Conservation (phyloP, 192 early-diverging fungal species). For the Gonapodya sp. region DNA sequence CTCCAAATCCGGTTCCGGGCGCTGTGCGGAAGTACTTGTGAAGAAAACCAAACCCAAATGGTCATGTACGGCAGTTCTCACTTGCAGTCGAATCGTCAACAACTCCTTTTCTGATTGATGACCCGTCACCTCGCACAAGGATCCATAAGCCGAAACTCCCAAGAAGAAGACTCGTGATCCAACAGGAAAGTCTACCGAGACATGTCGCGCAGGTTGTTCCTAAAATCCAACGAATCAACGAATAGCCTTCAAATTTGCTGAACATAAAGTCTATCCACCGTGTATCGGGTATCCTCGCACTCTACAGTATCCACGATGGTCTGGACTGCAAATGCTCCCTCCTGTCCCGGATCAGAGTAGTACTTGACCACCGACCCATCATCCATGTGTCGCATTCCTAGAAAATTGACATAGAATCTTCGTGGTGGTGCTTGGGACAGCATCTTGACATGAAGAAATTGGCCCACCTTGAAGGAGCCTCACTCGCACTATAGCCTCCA, state of each 20-base stretch:
- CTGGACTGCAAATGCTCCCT: constrained; percentile 47
- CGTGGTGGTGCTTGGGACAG: neutral
- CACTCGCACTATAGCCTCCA: constrained; percentile 50
- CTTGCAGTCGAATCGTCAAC: neutral
- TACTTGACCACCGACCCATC: constrained; percentile 69
- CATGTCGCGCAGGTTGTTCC: constrained; percentile 56
- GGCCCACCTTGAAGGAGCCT: constrained; percentile 42
- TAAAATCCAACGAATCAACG: constrained; percentile 7
- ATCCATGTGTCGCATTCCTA: constrained; percentile 42
- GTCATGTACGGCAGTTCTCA: neutral
- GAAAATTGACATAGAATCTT: neutral
- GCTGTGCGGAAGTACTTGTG: neutral
- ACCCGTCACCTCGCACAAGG: constrained; percentile 53
- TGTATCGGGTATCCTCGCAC: constrained; percentile 60
- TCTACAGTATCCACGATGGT: constrained; percentile 41
- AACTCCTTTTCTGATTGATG: constrained; percentile 26
- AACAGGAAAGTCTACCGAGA: constrained; percentile 64
- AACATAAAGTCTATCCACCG: neutral
- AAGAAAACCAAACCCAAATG: neutral
- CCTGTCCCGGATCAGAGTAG: constrained; percentile 37
- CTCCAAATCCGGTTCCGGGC: neutral
- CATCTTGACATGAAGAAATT: neutral
- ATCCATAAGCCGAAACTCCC: constrained; percentile 62
- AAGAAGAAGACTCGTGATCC: constrained; percentile 70
- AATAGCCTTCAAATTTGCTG: neutral